Evolutionary conservation across 2,329 filamentous ascomycete genomes (phyloP), one percentile per base, ranked within the genome.

Genomic region (Emericellopsis cladophorae): DNA sequence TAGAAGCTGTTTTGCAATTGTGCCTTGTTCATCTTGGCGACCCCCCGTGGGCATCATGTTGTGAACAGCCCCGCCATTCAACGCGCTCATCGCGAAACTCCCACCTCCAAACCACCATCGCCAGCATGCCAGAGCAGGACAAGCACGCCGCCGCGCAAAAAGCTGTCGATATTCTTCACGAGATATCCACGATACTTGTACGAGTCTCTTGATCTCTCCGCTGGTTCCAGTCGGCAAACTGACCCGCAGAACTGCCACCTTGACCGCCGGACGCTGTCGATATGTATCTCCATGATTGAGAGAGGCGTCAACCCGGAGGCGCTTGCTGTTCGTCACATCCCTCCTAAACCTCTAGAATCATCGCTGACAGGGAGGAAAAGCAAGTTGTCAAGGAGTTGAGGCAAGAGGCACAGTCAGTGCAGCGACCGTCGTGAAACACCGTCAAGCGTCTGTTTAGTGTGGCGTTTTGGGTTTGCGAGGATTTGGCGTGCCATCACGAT

Each of bases 281-380:
- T 95, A 47, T 98, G 92, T 62, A 90, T 96, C 45, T 95, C 88
- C 41, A 75, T 98, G 60, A 93, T 98, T 51, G 92, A 98, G 63
- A 95, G 95, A 55, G 92, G 92, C 12, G 87, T 96, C 24, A 95
- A 95, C 56, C 92, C 92, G 0, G 90, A 96, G 59, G 92, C 90
- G 1, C 68, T 98, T 26, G 89, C 90, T 21, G 92, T 96, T 72
- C 55, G 86, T 49, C 38, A 12, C 23, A 10, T 39, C 26, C 40
- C n/a, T n/a, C 22, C 10, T 14, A 12, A 18, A 7, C n/a, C 36
- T n/a, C 37, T 15, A 26, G 6, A 22, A 11, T 22, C 16, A 29
- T 29, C 12, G 26, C 4, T 12, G 26, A 9, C 26, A 29, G 8
- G 32, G 33, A 80, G 76, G 67, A 67, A 52, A 35, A 80, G 76